Base-by-base conservation (phyloP, 768 basidiomycete species). In the Xerocomellus amylosporus region DNA sequence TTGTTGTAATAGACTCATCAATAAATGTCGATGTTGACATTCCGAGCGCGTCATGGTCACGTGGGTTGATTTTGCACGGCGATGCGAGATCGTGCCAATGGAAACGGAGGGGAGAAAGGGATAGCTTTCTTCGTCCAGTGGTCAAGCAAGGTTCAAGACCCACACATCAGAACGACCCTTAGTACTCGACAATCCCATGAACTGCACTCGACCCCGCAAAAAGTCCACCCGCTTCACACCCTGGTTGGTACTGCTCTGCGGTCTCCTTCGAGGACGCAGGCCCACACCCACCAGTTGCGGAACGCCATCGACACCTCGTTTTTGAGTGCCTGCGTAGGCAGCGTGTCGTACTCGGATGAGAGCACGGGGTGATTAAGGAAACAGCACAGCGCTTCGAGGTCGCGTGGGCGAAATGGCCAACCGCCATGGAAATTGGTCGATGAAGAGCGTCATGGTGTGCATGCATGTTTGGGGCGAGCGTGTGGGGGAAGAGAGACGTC, bases 151-250 rank as follows among this genome's bases (percentile, higher is more conserved):
- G 59, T 71, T 71, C 9, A 71, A 28, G 33, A 45, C 12, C 71
- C 79, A 73, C 2, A 70, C 70, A 33, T 79, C 74, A 7, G 73
- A 70, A 5, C 69, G 70, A 0, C 68, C 59, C 45, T 64, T 64
- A 46, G 66, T 71, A 56, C 76, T 71, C 8, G 75, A 70, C 34
- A 82, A 53, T n/a, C 83, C 83, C 55, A 74, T 75, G 65, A 85
- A 78, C 60, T 66, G 73, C 3, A 66, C 74, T 17, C 65, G 68
- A n/a, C 67, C 74, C 46, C 71, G 64, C 45, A 86, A 65, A 60
- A 82, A 84, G 65, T 86, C 84, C 0, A 85, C 74, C 46, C 81
- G 68, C 64, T 78, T 82, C 20, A 84, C 59, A 0, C 80, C 81
- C 61, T 78, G n/a, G 78, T 13, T 58, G 59, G 56, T 73, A 70